Percentiles rank a stretch among this genome's conserved stretches.
Conservation (phyloP, 768 basidiomycete genomes). For the Peribolospora baueri region DNA sequence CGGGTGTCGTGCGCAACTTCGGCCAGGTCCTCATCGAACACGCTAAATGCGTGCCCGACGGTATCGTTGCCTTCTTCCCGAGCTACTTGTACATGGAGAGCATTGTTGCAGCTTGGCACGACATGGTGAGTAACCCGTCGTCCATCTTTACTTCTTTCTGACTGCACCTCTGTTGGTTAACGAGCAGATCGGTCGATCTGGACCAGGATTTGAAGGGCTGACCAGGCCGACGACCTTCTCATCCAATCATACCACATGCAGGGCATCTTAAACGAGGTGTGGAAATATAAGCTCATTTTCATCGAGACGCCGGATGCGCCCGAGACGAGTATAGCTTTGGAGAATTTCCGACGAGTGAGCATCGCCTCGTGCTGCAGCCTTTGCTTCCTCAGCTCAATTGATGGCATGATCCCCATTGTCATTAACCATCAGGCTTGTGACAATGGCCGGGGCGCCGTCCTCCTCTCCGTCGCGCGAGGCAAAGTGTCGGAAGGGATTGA, state of each 20-base stretch:
- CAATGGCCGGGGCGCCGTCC: conserved; percentile 87
- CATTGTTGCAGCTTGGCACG: conserved; percentile 99
- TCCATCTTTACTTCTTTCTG: conserved; percentile 1
- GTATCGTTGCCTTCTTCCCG: conserved; percentile 96
- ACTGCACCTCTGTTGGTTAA: no score
- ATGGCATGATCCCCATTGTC: background rate
- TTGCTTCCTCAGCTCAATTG: background rate
- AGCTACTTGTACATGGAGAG: conserved; percentile 99
- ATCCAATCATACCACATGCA: conserved; percentile 18
- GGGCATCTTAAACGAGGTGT: conserved; percentile 97
- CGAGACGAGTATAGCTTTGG: conserved; percentile 89
- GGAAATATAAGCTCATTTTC: conserved; percentile 98
- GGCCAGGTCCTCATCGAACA: conserved; percentile 95
- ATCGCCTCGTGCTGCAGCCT: background rate
- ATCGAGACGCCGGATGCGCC: conserved; percentile 98
- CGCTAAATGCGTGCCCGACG: conserved; percentile 92
- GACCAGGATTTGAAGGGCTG: background rate
- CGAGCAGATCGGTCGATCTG: background rate
- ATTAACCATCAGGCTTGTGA: conserved; percentile 53
- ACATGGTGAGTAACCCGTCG: conserved; percentile 47
- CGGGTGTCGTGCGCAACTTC: conserved; percentile 94
- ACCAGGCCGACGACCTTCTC: background rate
- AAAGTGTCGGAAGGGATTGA: conserved; percentile 99
- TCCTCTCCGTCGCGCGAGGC: conserved; percentile 89
- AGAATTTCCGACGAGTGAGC: conserved; percentile 77